A percentile compares a stretch with the other conserved stretches of the same genome.
Conservation (phyloP, 2,329 filamentous ascomycete genomes). For the Ilyonectria sp. region DNA sequence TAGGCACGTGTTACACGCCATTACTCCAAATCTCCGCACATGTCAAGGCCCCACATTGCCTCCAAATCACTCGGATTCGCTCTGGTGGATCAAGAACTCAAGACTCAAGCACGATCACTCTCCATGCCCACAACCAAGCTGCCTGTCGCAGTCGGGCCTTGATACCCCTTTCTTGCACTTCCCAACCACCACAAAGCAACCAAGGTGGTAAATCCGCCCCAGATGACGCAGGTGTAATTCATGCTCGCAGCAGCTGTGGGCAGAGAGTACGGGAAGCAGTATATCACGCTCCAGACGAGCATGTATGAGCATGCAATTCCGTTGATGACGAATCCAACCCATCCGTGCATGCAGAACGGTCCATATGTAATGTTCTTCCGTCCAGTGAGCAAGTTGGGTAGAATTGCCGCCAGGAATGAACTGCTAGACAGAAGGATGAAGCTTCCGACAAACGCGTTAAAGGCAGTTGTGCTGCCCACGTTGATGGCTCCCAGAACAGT, state of each 20-base stretch:
- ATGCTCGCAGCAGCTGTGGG: constrained; percentile 64
- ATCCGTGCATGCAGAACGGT: constrained; percentile 69
- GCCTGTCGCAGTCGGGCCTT: constrained; percentile 43
- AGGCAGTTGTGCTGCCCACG: constrained; percentile 76
- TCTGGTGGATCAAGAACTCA: background rate
- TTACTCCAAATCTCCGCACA: constrained; percentile 11
- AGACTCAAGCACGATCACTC: constrained; percentile 28
- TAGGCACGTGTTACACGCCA: background rate
- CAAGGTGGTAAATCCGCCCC: constrained; percentile 58
- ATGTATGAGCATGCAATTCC: constrained; percentile 70
- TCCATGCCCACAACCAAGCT: constrained; percentile 39
- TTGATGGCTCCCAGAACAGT: constrained; percentile 76
- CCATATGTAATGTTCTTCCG: constrained; percentile 62
- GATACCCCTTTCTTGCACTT: constrained; percentile 47
- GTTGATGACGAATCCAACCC: constrained; percentile 66
- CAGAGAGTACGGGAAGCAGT: constrained; percentile 69
- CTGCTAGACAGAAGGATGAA: constrained; percentile 56
- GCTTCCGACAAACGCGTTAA: constrained; percentile 75
- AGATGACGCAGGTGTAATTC: constrained; percentile 67
- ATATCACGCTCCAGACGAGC: constrained; percentile 73
- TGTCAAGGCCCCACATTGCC: background rate
- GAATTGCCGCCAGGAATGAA: constrained; percentile 73
- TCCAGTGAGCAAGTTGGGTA: constrained; percentile 67
- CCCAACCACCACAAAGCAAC: constrained; percentile 60
- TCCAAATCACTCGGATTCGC: background rate